Evolutionary conservation across 441 rosid species (phyloP), one percentile per base, ranked within the genome.

Genomic region (Kokia cookei): DNA sequence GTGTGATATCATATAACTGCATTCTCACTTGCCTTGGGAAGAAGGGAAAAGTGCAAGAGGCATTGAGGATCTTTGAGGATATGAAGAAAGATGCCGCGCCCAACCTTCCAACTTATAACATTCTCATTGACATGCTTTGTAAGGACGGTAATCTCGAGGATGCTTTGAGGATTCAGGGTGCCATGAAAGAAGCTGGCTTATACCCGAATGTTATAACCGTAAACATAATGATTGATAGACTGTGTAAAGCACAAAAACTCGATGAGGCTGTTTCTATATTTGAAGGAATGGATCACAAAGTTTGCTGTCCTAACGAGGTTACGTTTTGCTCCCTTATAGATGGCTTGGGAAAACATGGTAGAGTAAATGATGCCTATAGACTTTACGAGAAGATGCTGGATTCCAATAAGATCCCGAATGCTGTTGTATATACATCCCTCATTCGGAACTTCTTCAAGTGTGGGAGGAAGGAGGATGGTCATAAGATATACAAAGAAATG

Each of bases 401-500:
- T 82, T 76, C 85, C 62, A 86, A 78, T 70, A 85, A 82, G 78
- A 76, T 65, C 57, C 93, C 98, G 35, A 85, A 81, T 86, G 88
- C 85, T 60, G 77, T 95, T 62, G 87, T 89, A 26, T 95, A 89
- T 78, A 93, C 98, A 43, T 90, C 93, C 76, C 94, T 93, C 37
- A 90, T 95, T 29, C 86, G 84, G 78, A 93, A 82, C 86, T 95
- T 93, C 81, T 95, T 95, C 84, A 89, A 74, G 74, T 77, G 78
- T n/a, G 90, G 93, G 43, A 84, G 98, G 82, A 90, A 89, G 81
- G 93, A 86, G 69, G 99, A 95, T 84, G 98, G 98, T 10, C 97
- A 95, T 86, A 95, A 95, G 89, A 84, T 91, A 72, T 95, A 87
- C 79, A 93, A 89, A 75, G 99, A 95, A 84, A 89, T 95, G 99